These are phyloP conservation scores for Neonectria hederae DNA, from an alignment of 2,329 filamentous ascomycete genomes.

Conservation along the genomic window DNA sequence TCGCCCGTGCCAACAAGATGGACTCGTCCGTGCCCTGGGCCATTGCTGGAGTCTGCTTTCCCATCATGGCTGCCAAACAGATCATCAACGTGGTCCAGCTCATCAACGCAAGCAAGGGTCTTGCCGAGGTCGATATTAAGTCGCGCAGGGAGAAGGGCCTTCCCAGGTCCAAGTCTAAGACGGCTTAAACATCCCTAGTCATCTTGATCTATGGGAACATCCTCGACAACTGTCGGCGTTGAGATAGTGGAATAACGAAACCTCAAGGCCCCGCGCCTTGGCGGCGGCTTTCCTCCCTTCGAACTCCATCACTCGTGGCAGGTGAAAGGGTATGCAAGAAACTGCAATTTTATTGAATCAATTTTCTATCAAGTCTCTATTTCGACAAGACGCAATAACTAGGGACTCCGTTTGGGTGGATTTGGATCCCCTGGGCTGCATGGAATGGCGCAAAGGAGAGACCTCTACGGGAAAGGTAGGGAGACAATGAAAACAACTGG, in stretches of 20 bases:
- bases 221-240: slow-evolving; percentile 2
- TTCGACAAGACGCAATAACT: slow-evolving; percentile 26
- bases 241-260: not conserved
- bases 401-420: slow-evolving; percentile 35
- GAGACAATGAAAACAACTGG: slow-evolving; percentile 32
- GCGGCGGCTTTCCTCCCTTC: not conserved
- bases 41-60: slow-evolving; percentile 80
- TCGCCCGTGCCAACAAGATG: slow-evolving; percentile 94
- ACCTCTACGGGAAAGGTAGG: slow-evolving; percentile 32
- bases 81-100: slow-evolving; percentile 94
- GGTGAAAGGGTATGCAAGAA: not conserved
- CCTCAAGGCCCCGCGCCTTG: not conserved
- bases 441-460: slow-evolving; percentile 42
- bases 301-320: slow-evolving; percentile 18
- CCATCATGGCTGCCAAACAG: slow-evolving; percentile 92
- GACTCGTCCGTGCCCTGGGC: slow-evolving; percentile 75
- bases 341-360: slow-evolving; percentile 20
- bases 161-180: slow-evolving; percentile 54
- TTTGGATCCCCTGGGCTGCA: slow-evolving; percentile 38
- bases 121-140: slow-evolving; percentile 88
- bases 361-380: slow-evolving; percentile 30
- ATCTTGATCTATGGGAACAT: not conserved
- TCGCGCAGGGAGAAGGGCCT: slow-evolving; percentile 65
- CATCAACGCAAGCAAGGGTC: slow-evolving; percentile 89
- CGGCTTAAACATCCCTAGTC: slow-evolving; percentile 38